phyloP scores from a whole-genome alignment of 2,329 filamentous ascomycete species.

The Fonsecaea erecta region DNA sequence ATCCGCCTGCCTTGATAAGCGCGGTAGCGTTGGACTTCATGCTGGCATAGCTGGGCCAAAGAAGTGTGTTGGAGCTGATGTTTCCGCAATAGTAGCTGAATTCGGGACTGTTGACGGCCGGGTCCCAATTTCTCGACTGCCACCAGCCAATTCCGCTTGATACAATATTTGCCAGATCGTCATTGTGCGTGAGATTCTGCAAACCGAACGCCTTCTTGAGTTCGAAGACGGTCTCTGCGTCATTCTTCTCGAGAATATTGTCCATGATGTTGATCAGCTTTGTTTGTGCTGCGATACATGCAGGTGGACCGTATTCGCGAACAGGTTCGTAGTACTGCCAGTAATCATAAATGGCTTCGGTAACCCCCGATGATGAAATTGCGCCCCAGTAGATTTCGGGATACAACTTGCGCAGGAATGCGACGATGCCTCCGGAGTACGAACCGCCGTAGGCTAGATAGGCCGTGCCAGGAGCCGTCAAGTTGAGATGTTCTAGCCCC shows the following conservation, averaged over 20 bases:
- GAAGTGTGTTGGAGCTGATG: slow-evolving; percentile 53
- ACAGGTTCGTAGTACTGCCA: slow-evolving; percentile 69
- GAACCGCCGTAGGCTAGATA: slow-evolving; percentile 84
- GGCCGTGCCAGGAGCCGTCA: slow-evolving; percentile 68
- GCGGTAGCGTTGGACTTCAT: slow-evolving; percentile 48
- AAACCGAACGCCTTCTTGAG: slow-evolving; percentile 59
- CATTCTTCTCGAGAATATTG: slow-evolving; percentile 59
- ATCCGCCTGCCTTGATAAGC: slow-evolving; percentile 56
- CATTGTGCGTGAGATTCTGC: slow-evolving; percentile 47
- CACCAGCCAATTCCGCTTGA: slow-evolving; percentile 54
- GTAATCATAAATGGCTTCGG: slow-evolving; percentile 76
- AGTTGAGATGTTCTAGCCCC: slow-evolving; percentile 68
- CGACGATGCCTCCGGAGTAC: slow-evolving; percentile 79
- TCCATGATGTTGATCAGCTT: slow-evolving; percentile 64
- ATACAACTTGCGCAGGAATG: slow-evolving; percentile 75
- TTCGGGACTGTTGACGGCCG: slow-evolving; percentile 52
- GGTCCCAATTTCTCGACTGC: slow-evolving; percentile 66
- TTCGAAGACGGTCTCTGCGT: slow-evolving; percentile 48
- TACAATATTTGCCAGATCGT: slow-evolving; percentile 60
- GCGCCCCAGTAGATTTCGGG: slow-evolving; percentile 78
- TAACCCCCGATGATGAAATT: slow-evolving; percentile 81
- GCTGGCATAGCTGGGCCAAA: slow-evolving; percentile 50
- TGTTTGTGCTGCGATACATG: slow-evolving; percentile 69
- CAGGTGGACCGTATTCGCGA: slow-evolving; percentile 59
- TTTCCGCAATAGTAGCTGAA: slow-evolving; percentile 63